A percentile compares a stretch with the other conserved stretches of the same genome.
These are phyloP conservation scores for Phytophthora cryptogea DNA, from an alignment of 352 stramenopile species.

Conservation along the genomic window DNA sequence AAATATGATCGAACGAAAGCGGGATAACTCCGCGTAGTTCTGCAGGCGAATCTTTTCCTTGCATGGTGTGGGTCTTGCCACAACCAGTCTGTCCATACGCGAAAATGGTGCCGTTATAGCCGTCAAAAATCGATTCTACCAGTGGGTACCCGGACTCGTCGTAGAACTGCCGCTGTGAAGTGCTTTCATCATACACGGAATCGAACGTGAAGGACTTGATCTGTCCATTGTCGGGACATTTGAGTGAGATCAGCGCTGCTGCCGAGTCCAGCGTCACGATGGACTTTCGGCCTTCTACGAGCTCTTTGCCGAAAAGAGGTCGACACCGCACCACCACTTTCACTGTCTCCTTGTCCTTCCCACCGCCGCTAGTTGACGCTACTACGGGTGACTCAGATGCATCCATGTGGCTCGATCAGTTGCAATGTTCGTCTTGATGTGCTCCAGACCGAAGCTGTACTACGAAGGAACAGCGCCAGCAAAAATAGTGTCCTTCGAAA, in stretches of 20 bases:
- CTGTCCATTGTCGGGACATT: slow-evolving; percentile 74
- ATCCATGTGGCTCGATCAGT: slow-evolving; percentile 15
- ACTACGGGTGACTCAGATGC: slow-evolving; percentile 20
- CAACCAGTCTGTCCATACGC: slow-evolving; percentile 89
- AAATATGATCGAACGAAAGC: slow-evolving; percentile 87
- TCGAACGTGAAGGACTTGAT: slow-evolving; percentile 92
- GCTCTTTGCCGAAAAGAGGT: slow-evolving; percentile 86
- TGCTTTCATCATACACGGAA: slow-evolving; percentile 89
- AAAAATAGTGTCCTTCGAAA: slow-evolving; percentile 28
- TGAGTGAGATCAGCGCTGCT: slow-evolving; percentile 70
- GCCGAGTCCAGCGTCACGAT: slow-evolving; percentile 83
- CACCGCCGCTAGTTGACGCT: slow-evolving; percentile 7
- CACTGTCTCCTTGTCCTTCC: slow-evolving; percentile 83
- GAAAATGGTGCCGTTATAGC: slow-evolving; percentile 93
- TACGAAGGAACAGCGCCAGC: not conserved
- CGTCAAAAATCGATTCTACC: slow-evolving; percentile 91
- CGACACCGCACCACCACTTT: slow-evolving; percentile 91
- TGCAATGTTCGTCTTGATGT: not conserved
- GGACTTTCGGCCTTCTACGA: slow-evolving; percentile 76
- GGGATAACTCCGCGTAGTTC: slow-evolving; percentile 85
- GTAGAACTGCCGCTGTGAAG: slow-evolving; percentile 86
- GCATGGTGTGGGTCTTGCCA: slow-evolving; percentile 88
- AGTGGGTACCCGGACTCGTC: slow-evolving; percentile 86
- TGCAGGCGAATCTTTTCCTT: slow-evolving; percentile 72
- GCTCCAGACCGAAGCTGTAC: not conserved